These are phyloP conservation scores for Tolypocladium tundrense DNA, from an alignment of 2,329 filamentous ascomycete genomes.

Conservation along the genomic window DNA sequence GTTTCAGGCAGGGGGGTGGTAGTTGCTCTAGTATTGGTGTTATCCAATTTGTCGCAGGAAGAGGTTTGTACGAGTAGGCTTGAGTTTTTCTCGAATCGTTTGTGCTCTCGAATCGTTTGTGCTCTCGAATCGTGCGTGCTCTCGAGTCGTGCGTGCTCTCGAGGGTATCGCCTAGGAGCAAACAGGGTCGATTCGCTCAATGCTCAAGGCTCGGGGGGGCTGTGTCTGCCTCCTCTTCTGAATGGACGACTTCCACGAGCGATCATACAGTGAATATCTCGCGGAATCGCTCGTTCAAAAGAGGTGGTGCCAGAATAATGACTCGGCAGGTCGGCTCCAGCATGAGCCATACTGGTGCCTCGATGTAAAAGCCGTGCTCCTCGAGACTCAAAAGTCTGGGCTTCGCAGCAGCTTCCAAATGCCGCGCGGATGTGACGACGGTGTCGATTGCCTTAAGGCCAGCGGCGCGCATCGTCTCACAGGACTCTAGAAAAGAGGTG, in stretches of 20 bases:
- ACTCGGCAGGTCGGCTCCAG: neutral
- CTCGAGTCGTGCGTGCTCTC: too few relatives aligned
- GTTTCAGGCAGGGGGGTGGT: too few relatives aligned
- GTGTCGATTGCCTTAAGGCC: conserved; percentile 92
- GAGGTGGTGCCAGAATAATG: neutral
- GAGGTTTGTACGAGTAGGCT: too few relatives aligned
- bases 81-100: too few relatives aligned
- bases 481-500: conserved; percentile 61
- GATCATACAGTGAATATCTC: neutral
- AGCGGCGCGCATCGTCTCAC: conserved; percentile 95
- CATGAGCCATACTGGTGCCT: neutral
- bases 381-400: neutral
- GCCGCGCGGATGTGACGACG: conserved; percentile 43
- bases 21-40: too few relatives aligned
- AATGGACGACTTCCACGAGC: neutral
- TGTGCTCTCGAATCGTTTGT: too few relatives aligned
- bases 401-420: neutral
- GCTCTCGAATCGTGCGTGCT: too few relatives aligned
- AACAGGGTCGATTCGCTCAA: too few relatives aligned
- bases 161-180: too few relatives aligned
- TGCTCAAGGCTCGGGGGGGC: too few relatives aligned
- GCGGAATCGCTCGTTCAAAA: neutral
- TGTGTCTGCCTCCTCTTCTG: neutral
- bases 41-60: too few relatives aligned
- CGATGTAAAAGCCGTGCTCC: neutral